Percentiles rank a stretch among this genome's conserved stretches.
Conservation (phyloP, 2,329 filamentous ascomycete genomes). For the Epichloe gansuensis region DNA sequence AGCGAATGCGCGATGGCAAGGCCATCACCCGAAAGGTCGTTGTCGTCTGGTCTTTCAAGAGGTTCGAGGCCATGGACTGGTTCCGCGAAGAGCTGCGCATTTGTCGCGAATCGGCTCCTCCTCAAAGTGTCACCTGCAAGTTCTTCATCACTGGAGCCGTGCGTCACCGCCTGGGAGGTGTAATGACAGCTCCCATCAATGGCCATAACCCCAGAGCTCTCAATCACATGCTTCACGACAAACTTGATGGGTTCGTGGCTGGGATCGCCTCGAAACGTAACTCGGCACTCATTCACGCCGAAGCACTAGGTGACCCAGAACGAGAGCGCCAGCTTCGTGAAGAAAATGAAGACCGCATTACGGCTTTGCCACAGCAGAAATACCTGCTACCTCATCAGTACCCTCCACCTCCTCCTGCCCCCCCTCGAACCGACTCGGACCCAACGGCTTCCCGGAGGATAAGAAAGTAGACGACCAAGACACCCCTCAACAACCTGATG, state of each 20-base stretch:
- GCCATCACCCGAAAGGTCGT: conserved; percentile 84
- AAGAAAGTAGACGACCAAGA: conserved; percentile 19
- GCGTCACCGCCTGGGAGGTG: conserved; percentile 20
- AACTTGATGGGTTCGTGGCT: conserved; percentile 76
- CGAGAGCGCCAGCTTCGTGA: conserved; percentile 66
- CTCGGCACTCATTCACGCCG: conserved; percentile 70
- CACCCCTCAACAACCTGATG: conserved; percentile 15
- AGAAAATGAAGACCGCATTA: conserved; percentile 77
- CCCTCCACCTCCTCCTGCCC: conserved; percentile 9
- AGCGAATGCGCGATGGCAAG: conserved; percentile 89
- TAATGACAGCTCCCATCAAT: conserved; percentile 34
- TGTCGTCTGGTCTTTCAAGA: conserved; percentile 87
- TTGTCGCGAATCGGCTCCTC: conserved; percentile 78
- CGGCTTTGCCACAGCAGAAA: conserved; percentile 61
- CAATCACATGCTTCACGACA: conserved; percentile 70
- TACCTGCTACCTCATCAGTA: conserved; percentile 44
- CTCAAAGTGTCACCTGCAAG: conserved; percentile 80
- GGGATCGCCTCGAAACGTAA: conserved; percentile 79
- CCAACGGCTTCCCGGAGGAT: conserved; percentile 28
- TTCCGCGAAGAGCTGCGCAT: conserved; percentile 91
- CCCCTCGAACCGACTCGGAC: conserved; percentile 7
- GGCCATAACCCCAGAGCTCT: conserved; percentile 39
- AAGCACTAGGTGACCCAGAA: conserved; percentile 68
- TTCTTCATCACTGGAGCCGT: conserved; percentile 79
- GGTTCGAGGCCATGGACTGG: conserved; percentile 92